Evolutionary conservation across 1,284 basidiomycete genomes (phyloP), one percentile per base, ranked within the genome.

Genomic region (Moesziomyces sp.): DNA sequence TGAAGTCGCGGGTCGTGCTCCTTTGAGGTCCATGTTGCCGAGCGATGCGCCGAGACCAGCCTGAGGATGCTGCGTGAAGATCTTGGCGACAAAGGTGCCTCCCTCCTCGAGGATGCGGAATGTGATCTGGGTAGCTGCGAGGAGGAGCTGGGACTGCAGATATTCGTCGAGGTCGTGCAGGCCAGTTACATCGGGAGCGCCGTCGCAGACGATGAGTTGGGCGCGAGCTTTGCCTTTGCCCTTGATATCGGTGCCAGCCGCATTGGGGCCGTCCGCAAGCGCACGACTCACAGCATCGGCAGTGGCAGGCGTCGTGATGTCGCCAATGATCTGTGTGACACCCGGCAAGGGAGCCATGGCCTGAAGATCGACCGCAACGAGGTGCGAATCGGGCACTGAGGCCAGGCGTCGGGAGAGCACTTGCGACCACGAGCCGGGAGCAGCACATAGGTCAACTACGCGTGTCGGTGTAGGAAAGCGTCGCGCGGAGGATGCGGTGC

Each of bases 141-240:
- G 83, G 2, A 89, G 81, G 0, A 89, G 85, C 71, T 88, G 88
- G 0, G 87, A 86, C 76, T 89, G 88, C 6, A 88, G 85, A 66
- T 87, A 88, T 30, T 88, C 88, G 80, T 89, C 88, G 21, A 89
- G 83, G 65, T 87, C 87, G 66, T 88, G 88, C 0, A 89, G 84
- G 24, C 88, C 88, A 5, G 88, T 88, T 11, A 89, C 88, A 76
- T 89, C 88, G 3, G 88, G 88, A 18, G 88, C 88, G 10, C 88
- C 88, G 66, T 89, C 88, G 69, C 88, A 89, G 2, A 89, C 86
- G 28, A 88, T 87, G 40, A 89, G 80, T 59, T 88, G 86, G 0
- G 87, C 87, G 53, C 86, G 84, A 8, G 85, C 79, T 4, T 86
- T 87, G 40, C 51, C 58, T 46, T 61, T 62, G 34, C 51, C 55